Evolutionary conservation across 2,329 filamentous ascomycete species (phyloP).

Genomic region (Akanthomyces dipterigenus): DNA sequence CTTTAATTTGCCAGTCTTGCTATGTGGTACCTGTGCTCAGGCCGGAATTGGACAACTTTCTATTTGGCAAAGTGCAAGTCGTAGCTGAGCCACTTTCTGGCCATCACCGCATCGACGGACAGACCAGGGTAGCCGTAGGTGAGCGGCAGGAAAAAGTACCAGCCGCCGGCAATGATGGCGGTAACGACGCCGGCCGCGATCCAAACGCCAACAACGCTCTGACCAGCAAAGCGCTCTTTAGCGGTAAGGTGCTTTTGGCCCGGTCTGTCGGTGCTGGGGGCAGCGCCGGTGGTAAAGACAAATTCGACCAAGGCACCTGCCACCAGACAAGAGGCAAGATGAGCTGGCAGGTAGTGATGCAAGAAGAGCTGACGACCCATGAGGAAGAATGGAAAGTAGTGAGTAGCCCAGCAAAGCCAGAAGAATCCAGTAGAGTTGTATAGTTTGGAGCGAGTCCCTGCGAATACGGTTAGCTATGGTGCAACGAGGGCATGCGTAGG

Average conservation of each 20-base stretch:
- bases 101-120: constrained; percentile 66
- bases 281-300: constrained; percentile 83
- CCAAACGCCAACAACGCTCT: constrained; percentile 75
- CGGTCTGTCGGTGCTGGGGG: constrained; percentile 35
- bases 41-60: constrained; percentile 15
- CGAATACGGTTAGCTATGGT: not conserved
- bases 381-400: constrained; percentile 95
- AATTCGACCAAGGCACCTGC: constrained; percentile 91
- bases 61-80: constrained; percentile 99
- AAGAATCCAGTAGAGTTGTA: constrained; percentile 99
- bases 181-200: constrained; percentile 67
- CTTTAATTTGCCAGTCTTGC: not conserved
- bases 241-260: constrained; percentile 63
- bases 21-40: not conserved
- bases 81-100: constrained; percentile 93
- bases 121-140: constrained; percentile 94
- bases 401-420: constrained; percentile 94
- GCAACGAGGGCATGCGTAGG: not conserved
- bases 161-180: constrained; percentile 62
- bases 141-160: constrained; percentile 89
- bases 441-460: constrained; percentile 82
- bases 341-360: constrained; percentile 93
- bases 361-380: constrained; percentile 98
- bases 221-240: constrained; percentile 70
- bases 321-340: constrained; percentile 83